These are phyloP conservation scores for Suillus spraguei DNA, from an alignment of 768 basidiomycete species.

Conservation along the genomic window DNA sequence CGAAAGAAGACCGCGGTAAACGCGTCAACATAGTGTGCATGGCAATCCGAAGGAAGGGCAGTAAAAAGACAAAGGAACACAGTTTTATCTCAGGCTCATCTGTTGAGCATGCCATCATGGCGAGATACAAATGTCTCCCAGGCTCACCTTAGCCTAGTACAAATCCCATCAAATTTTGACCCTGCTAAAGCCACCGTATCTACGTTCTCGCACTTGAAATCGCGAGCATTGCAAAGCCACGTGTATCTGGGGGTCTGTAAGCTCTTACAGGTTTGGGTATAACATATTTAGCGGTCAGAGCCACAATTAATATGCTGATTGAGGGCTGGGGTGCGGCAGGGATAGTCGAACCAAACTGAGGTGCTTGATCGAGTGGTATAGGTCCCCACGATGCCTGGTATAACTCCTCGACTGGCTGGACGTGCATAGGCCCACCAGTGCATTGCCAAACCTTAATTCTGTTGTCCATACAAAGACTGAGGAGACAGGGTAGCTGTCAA, in stretches of 20 bases:
- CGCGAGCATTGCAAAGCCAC: conserved; percentile 84
- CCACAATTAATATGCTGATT: conserved; percentile 53
- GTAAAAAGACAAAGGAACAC: too few relatives aligned
- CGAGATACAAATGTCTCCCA: too few relatives aligned
- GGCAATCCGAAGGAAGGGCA: too few relatives aligned
- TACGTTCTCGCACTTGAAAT: conserved; percentile 87
- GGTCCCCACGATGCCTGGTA: conserved; percentile 91
- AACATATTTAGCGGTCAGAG: conserved; percentile 53
- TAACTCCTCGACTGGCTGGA: conserved; percentile 82
- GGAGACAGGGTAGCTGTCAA: conserved; percentile 97
- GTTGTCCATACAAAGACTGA: conserved; percentile 93
- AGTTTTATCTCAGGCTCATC: too few relatives aligned
- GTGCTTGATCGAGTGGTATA: conserved; percentile 61
- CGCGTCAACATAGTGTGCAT: too few relatives aligned
- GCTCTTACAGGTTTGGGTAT: conserved; percentile 77
- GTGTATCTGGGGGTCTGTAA: conserved; percentile 91
- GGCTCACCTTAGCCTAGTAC: too few relatives aligned
- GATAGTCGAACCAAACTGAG: conserved; percentile 66
- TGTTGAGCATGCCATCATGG: too few relatives aligned
- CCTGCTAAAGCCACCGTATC: too few relatives aligned
- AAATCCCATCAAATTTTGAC: too few relatives aligned
- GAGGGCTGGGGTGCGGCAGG: conserved; percentile 71
- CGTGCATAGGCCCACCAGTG: conserved; percentile 82
- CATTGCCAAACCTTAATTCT: conserved; percentile 97
- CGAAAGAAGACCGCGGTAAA: too few relatives aligned